Evolutionary conservation across 768 basidiomycete species (phyloP).

Genomic region (Nidularia sp.): DNA sequence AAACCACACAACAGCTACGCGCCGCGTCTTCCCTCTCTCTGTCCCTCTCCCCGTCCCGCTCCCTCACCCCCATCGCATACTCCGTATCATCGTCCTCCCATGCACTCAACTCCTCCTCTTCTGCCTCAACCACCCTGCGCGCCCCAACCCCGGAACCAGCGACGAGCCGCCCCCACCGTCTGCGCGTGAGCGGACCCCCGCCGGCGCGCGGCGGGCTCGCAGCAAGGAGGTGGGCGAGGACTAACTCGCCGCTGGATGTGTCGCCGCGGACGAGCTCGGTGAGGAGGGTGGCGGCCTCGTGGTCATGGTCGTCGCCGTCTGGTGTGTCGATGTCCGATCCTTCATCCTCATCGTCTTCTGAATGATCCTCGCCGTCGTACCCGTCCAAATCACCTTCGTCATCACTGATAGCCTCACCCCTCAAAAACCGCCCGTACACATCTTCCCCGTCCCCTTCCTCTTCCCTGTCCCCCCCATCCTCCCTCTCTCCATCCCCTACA

Average conservation of each 20-base stretch:
- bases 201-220: slow-evolving; percentile 2
- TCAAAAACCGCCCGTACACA: slow-evolving; percentile 54
- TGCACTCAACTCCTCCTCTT: neutral
- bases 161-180: neutral
- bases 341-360: slow-evolving; percentile 18
- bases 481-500: neutral
- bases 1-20: slow-evolving; percentile 56
- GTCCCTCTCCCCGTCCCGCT: slow-evolving; percentile 2
- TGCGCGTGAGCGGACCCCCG: neutral
- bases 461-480: slow-evolving; percentile 7
- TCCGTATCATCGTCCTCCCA: slow-evolving; percentile 7
- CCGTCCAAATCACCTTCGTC: slow-evolving; percentile 29
- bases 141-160: too few species aligned
- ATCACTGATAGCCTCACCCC: slow-evolving; percentile 48
- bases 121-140: too few species aligned
- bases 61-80: slow-evolving; percentile 16
- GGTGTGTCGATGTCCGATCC: slow-evolving; percentile 16
- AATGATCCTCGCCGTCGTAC: slow-evolving; percentile 22
- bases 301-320: slow-evolving; percentile 7
- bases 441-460: slow-evolving; percentile 19
- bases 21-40: slow-evolving; percentile 11
- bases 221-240: slow-evolving; percentile 20
- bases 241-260: slow-evolving; percentile 12
- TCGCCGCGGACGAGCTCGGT: slow-evolving; percentile 41
- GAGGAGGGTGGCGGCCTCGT: slow-evolving; percentile 47